Percentiles rank a stretch among this genome's conserved stretches.
These are phyloP conservation scores for Cystobasidium onofrii DNA, from an alignment of 768 basidiomycete species.

Conservation along the genomic window DNA sequence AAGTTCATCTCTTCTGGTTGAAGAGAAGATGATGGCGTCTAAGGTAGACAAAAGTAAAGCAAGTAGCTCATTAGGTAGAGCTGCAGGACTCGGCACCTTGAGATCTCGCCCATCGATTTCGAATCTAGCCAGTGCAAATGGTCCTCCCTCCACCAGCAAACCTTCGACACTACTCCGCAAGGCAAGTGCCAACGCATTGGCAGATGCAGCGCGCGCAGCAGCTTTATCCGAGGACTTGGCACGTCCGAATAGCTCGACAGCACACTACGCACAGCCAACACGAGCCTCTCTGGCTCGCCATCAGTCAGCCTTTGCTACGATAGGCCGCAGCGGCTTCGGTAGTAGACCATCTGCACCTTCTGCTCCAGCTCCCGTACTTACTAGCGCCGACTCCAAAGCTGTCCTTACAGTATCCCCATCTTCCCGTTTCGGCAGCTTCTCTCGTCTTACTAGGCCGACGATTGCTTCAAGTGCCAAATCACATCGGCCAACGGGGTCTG, in stretches of 20 bases:
- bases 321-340: not conserved
- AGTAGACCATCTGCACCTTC: not conserved
- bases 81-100: not conserved
- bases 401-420: not conserved
- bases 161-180: not conserved
- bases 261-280: constrained; percentile 23
- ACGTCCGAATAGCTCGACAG: not conserved
- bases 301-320: not conserved
- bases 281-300: constrained; percentile 22
- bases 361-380: not conserved
- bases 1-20: not conserved
- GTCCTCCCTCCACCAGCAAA: not conserved
- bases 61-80: not conserved
- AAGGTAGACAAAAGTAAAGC: not conserved
- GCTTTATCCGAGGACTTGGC: not conserved
- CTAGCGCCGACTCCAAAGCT: not conserved
- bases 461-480: constrained; percentile 14
- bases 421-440: not conserved
- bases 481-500: not conserved
- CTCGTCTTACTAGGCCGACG: constrained; percentile 8
- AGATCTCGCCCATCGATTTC: not conserved
- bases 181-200: not conserved
- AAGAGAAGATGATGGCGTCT: not conserved
- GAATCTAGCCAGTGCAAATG: not conserved
- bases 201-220: not conserved